Base-by-base conservation (phyloP, 139 green algal species). In the Auxenochlorella pyrenoidosa region DNA sequence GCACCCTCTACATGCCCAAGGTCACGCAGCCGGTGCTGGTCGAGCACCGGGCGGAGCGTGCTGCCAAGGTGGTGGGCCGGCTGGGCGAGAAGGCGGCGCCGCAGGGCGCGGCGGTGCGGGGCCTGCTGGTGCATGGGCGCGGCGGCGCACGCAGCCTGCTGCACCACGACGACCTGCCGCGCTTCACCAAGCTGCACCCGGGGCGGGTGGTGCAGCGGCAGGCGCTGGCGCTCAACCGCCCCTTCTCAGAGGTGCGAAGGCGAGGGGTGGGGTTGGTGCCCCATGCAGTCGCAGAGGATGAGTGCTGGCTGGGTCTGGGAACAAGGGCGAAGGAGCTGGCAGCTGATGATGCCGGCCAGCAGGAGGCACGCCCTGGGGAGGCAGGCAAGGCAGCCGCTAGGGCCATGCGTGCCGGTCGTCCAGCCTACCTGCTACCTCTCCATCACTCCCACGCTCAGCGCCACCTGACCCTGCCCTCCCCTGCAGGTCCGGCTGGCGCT, bases 121-220 rank as follows among this genome's bases (percentile, higher is more conserved):
- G 94, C 24, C 76, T 97, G 85, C 89, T 98, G 79, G 96, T 98
- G 40, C 89, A 93, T 81, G 68, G 34, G 41, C 92, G 94, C 75
- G 90, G 90, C 54, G 75, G 82, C 66, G 76, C n/a, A 24, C 89
- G 94, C 83, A 81, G 91, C 83, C 59, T 99, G 47, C 87, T 99
- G 92, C 88, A 94, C 51, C 94, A 96, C 4, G 91, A 96, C 8
- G 97, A 99, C 90, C 93, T 99, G 65, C 92, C 90, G 3, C 77
- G 78, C 32, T 99, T 96, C 95, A 99, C 97, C 59, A 94, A 94
- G 89, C 93, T 99, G 41, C 91, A 94, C 80, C 90, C 89, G 43
- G 95, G 94, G 24, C 84, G 84, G 12, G 90, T 99, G 15, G 90
- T 89, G n/a, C 97, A 99, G 90, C 88, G 93, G 30, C 97, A 98